phyloP scores from a whole-genome alignment of 2,329 filamentous ascomycete species.

The Rhinocladiella mackenziei region DNA sequence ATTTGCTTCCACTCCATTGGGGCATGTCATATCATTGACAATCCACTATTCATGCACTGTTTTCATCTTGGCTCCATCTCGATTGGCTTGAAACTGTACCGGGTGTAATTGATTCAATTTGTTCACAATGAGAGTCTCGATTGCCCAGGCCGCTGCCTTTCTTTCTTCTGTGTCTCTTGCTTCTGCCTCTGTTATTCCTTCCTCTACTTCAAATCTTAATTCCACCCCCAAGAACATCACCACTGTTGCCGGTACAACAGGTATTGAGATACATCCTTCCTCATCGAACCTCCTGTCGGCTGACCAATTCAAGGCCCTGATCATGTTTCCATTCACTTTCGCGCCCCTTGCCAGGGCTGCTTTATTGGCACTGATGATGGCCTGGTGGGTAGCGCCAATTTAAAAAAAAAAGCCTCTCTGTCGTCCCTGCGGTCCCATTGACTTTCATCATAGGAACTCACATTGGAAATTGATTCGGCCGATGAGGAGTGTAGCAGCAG shows the following conservation, averaged over 20 bases:
- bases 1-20: conserved; percentile 8
- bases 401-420: conserved; percentile 3
- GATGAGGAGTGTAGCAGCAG: conserved; percentile 31
- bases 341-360: conserved; percentile 25
- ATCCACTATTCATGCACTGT: no score
- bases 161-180: conserved; percentile 18
- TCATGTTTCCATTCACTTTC: conserved; percentile 23
- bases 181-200: conserved; percentile 18
- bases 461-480: conserved; percentile 30
- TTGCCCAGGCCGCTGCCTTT: conserved; percentile 19
- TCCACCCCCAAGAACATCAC: conserved; percentile 16
- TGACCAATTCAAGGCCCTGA: conserved; percentile 16
- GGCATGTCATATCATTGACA: conserved; percentile 8
- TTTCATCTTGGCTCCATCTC: not conserved
- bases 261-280: conserved; percentile 10
- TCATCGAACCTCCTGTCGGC: conserved; percentile 1
- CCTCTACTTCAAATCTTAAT: conserved; percentile 1
- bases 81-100: no score
- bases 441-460: conserved; percentile 29
- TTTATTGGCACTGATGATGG: conserved; percentile 20
- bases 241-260: conserved; percentile 28
- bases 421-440: conserved; percentile 4
- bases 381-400: conserved; percentile 22
- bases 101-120: conserved; percentile 14
- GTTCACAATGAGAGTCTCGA: conserved; percentile 20